phyloP scores from a whole-genome alignment of 2,329 filamentous ascomycete species.

The Colletotrichum sp. region DNA sequence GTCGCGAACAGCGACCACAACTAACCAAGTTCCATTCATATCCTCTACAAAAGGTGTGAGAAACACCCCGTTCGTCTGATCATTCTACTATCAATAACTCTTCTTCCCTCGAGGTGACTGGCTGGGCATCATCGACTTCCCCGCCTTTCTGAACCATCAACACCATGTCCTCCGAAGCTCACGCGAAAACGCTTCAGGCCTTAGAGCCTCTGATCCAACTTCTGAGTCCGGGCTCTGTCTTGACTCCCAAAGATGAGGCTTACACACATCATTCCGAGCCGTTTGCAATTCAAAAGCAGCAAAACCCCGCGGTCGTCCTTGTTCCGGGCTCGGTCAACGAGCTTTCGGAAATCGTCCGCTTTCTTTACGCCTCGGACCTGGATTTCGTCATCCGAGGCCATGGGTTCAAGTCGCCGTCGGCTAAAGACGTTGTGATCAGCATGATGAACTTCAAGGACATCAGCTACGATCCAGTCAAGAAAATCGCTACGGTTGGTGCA shows the following conservation, averaged over 20 bases:
- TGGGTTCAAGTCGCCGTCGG: slow-evolving; percentile 10
- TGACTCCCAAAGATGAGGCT: neutral
- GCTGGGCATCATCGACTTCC: neutral
- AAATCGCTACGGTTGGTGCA: slow-evolving; percentile 2
- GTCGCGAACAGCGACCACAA: neutral
- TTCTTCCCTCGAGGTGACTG: neutral
- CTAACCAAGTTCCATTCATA: neutral
- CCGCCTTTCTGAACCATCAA: neutral
- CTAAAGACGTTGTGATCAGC: neutral
- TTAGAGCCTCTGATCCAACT: neutral
- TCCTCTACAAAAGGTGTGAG: neutral
- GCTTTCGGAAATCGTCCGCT: neutral
- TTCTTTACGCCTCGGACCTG: neutral
- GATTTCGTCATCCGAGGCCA: slow-evolving; percentile 2
- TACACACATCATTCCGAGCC: neutral
- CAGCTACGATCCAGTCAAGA: neutral
- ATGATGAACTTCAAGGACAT: slow-evolving; percentile 3
- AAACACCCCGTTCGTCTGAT: neutral
- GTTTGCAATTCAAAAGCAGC: slow-evolving; percentile 4
- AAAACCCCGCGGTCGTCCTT: neutral
- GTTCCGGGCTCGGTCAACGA: neutral
- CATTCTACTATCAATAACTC: neutral
- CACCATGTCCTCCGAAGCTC: neutral
- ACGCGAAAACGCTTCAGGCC: neutral
- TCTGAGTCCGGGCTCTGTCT: neutral